Conservation (phyloP, 2,329 filamentous ascomycete genomes). For the Ustilaginoidea virens region DNA sequence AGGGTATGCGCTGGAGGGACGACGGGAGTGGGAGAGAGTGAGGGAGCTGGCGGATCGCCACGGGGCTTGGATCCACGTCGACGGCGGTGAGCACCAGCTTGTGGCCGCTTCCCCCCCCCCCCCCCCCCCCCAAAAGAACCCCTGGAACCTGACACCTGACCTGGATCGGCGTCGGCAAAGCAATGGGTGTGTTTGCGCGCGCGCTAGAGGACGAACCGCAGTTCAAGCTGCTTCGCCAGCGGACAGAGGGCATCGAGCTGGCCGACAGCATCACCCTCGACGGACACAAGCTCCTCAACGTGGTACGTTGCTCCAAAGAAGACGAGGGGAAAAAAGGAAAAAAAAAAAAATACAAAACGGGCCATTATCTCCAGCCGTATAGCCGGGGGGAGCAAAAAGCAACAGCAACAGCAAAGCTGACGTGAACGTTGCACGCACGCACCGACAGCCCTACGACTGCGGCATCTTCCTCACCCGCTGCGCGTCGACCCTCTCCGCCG, state of each 20-base stretch:
- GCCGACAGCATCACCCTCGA: conserved; percentile 81
- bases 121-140: too few species aligned
- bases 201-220: conserved; percentile 40
- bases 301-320: conserved; percentile 39
- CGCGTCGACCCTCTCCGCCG: conserved; percentile 35
- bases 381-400: too few species aligned
- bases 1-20: conserved; percentile 48
- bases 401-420: too few species aligned
- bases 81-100: conserved; percentile 40
- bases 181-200: conserved; percentile 62
- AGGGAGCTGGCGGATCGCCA: conserved; percentile 57
- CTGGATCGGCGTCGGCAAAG: too few species aligned
- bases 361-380: too few species aligned
- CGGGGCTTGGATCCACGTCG: conserved; percentile 75
- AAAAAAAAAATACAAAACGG: too few species aligned
- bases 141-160: too few species aligned
- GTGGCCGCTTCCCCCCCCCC: neutral
- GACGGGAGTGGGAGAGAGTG: conserved; percentile 44
- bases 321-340: too few species aligned
- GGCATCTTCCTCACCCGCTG: conserved; percentile 75
- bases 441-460: conserved; percentile 59
- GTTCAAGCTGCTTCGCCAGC: conserved; percentile 36
- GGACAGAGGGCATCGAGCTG: conserved; percentile 52
- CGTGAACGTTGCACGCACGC: neutral
- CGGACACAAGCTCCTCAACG: conserved; percentile 84